phyloP scores from a whole-genome alignment of 1,284 basidiomycete genomes.

The Uromyces viciae-fabae region DNA sequence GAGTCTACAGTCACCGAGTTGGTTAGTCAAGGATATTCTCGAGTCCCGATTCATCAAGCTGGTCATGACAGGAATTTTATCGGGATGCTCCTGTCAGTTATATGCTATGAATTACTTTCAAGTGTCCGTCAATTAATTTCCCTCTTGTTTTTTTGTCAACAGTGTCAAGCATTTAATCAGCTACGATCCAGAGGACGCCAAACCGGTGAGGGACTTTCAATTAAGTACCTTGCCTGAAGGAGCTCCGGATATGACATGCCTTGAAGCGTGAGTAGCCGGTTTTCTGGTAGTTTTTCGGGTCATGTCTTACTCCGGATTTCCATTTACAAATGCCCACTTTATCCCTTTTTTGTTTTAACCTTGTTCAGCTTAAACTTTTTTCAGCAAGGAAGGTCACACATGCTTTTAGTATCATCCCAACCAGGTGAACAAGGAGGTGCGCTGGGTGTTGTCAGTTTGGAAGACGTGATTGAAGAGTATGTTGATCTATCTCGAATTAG shows the following conservation, averaged over 20 bases:
- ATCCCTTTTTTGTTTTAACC: background rate
- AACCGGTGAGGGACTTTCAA: conserved; percentile 69
- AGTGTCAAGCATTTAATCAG: conserved; percentile 61
- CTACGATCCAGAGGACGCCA: conserved; percentile 78
- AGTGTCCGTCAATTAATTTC: background rate
- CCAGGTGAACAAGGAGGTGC: conserved; percentile 77
- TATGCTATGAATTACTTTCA: background rate
- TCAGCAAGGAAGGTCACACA: conserved; percentile 91
- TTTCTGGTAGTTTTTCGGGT: background rate
- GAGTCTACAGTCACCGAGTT: conserved; percentile 52
- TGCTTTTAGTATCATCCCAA: conserved; percentile 77
- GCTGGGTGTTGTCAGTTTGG: conserved; percentile 65
- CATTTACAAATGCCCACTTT: background rate
- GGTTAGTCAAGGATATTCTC: conserved; percentile 70
- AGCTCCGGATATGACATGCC: conserved; percentile 74
- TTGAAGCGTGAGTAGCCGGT: conserved; percentile 59
- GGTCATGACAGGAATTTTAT: conserved; percentile 72
- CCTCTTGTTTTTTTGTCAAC: background rate
- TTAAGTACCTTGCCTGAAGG: conserved; percentile 81
- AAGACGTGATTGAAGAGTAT: conserved; percentile 63
- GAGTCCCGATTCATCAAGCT: conserved; percentile 83
- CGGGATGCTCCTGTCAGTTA: conserved; percentile 67
- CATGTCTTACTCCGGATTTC: background rate
- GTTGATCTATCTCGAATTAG: conserved; percentile 51
- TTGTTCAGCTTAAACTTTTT: conserved; percentile 52